Percentiles rank a stretch among this genome's conserved stretches.
These are phyloP conservation scores for Bidens hawaiensis DNA, from an alignment of 140 eudicot genomes.

Conservation along the genomic window DNA sequence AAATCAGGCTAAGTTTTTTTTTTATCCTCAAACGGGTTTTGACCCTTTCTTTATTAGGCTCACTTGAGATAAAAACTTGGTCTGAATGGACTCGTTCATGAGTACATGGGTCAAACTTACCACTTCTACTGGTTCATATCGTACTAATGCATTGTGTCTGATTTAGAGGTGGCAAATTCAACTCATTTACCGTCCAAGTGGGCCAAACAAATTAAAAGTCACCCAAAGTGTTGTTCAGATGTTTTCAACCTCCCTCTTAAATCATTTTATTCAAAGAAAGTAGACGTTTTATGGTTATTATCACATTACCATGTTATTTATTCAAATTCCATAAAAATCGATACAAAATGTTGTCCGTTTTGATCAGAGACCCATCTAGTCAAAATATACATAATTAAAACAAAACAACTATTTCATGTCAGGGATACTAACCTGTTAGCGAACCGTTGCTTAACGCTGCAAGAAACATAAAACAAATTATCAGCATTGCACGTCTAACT, in stretches of 20 bases:
- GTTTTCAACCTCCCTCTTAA: background rate
- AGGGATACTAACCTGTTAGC: slow-evolving; percentile 61
- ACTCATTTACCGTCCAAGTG: background rate
- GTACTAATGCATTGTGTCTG: too few relatives aligned
- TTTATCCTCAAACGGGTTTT: too few relatives aligned
- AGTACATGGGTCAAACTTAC: background rate
- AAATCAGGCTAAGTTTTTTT: too few relatives aligned
- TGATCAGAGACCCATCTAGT: background rate
- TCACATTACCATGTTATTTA: background rate
- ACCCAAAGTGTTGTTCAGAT: background rate
- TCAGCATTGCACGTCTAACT: background rate
- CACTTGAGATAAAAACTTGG: background rate
- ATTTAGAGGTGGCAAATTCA: background rate
- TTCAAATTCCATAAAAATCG: background rate
- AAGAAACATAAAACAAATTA: slow-evolving; percentile 31
- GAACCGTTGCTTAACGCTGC: slow-evolving; percentile 79
- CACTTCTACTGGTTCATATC: background rate
- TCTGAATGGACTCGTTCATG: background rate
- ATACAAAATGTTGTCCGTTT: background rate
- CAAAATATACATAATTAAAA: slow-evolving; percentile 2
- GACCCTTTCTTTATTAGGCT: background rate
- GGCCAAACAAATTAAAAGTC: background rate
- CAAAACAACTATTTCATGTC: background rate
- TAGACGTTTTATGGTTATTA: background rate
- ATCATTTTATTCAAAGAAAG: background rate